Conservation (phyloP, 306 rosid species). For the Rosa lucieae region DNA sequence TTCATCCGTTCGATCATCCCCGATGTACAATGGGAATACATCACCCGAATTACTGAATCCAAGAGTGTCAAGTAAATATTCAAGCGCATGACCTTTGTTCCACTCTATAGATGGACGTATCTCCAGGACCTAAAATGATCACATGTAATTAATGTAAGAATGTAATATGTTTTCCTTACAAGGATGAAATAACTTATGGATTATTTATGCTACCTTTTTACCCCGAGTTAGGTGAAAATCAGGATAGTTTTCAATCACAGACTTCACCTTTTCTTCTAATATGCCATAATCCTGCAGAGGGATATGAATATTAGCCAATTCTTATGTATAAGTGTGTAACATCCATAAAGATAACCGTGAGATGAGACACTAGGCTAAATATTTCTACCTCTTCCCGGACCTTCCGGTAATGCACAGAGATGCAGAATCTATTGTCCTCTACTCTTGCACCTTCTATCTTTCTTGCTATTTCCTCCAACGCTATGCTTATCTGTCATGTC, state of each 20-base stretch:
- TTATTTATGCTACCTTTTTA: constrained; percentile 55
- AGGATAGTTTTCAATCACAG: constrained; percentile 53
- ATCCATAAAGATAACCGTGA: background rate
- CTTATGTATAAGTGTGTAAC: background rate
- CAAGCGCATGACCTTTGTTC: constrained; percentile 95
- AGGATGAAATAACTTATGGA: background rate
- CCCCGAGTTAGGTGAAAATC: constrained; percentile 63
- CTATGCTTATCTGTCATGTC: constrained; percentile 57
- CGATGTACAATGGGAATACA: constrained; percentile 75
- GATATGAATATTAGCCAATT: background rate
- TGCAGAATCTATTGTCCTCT: constrained; percentile 81
- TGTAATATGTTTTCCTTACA: background rate
- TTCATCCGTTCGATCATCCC: constrained; percentile 91
- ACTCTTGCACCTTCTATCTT: constrained; percentile 65
- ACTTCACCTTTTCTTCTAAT: constrained; percentile 68
- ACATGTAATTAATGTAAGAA: background rate
- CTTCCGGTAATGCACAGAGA: constrained; percentile 79
- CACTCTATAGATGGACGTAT: constrained; percentile 85
- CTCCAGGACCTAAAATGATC: constrained; percentile 66
- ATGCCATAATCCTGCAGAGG: constrained; percentile 53
- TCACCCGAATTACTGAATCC: constrained; percentile 56
- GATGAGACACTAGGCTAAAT: background rate
- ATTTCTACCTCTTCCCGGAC: constrained; percentile 63
- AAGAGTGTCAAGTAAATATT: constrained; percentile 66
- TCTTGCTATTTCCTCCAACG: constrained; percentile 42